Percentiles rank a stretch among this genome's conserved stretches.
phyloP scores from a whole-genome alignment of 2,329 filamentous ascomycete genomes.

The Zopfia rhizophila region DNA sequence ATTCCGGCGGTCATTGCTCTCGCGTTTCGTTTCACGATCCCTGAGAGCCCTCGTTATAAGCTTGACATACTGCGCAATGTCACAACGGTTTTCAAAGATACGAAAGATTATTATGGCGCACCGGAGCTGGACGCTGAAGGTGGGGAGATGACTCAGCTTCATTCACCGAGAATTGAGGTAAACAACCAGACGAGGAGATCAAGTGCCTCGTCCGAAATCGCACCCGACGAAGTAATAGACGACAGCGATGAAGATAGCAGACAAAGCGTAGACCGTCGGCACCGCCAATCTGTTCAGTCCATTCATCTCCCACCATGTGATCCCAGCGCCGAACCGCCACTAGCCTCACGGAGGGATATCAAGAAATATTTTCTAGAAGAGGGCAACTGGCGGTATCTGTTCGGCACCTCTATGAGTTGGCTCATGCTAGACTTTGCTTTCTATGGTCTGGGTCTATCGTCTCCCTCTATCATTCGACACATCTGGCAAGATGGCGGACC shows the following conservation, averaged over 20 bases:
- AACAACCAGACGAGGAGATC: constrained; percentile 29
- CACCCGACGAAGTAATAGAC: constrained; percentile 36
- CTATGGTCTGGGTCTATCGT: constrained; percentile 49
- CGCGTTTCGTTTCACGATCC: constrained; percentile 53
- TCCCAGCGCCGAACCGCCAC: constrained; percentile 60
- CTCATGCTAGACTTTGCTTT: constrained; percentile 50
- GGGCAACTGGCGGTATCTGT: constrained; percentile 50
- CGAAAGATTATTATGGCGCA: constrained; percentile 42
- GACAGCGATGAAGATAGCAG: constrained; percentile 34
- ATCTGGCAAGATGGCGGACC: constrained; percentile 44
- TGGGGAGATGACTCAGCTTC: constrained; percentile 48
- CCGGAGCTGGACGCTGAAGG: constrained; percentile 36
- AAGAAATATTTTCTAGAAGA: constrained; percentile 46
- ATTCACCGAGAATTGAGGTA: no score
- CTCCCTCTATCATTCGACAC: constrained; percentile 46
- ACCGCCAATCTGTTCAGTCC: constrained; percentile 16
- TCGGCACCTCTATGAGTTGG: constrained; percentile 50
- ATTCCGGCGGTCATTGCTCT: constrained; percentile 51
- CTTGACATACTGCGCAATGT: constrained; percentile 52
- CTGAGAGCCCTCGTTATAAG: constrained; percentile 53
- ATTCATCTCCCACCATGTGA: constrained; percentile 35
- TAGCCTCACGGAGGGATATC: constrained; percentile 44
- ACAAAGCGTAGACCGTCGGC: constrained; percentile 12
- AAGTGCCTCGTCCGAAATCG: constrained; percentile 37
- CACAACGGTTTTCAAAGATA: constrained; percentile 44